Evolutionary conservation across 805 yeast species (phyloP).

Genomic region (Barnettozyma siamensis): DNA sequence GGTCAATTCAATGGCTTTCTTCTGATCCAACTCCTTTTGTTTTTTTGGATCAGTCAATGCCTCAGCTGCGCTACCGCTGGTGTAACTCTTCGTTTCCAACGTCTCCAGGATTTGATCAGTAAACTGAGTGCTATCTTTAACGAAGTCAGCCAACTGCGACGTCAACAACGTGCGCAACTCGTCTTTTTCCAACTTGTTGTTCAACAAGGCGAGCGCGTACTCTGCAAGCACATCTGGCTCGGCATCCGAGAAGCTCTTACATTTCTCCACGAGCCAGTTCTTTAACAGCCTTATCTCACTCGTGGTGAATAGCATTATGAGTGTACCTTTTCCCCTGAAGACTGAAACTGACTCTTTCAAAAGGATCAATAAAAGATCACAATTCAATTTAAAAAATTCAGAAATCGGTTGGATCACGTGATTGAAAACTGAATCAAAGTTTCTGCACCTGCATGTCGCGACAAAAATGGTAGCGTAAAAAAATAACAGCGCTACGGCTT

Average conservation of each 20-base stretch:
- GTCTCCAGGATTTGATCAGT: constrained; percentile 27
- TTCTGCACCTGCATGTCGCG: no score
- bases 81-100: constrained; percentile 10
- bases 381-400: no score
- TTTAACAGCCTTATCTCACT: constrained; percentile 10
- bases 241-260: constrained; percentile 29
- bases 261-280: constrained; percentile 25
- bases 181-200: constrained; percentile 30
- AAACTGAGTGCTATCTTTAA: constrained; percentile 25
- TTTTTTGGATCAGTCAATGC: constrained; percentile 1
- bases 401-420: no score
- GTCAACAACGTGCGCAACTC: constrained; percentile 29
- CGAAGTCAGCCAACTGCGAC: constrained; percentile 35
- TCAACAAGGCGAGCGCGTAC: constrained; percentile 37
- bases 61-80: background rate
- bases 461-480: no score
- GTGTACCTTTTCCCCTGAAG: no score
- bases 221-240: constrained; percentile 39
- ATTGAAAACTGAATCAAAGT: no score
- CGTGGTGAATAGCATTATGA: no score
- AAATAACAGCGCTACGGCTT: no score
- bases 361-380: no score
- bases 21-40: constrained; percentile 5
- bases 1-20: constrained; percentile 10
- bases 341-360: no score